Conservation (phyloP, 441 rosid species). For the Gossypium lobatum region DNA sequence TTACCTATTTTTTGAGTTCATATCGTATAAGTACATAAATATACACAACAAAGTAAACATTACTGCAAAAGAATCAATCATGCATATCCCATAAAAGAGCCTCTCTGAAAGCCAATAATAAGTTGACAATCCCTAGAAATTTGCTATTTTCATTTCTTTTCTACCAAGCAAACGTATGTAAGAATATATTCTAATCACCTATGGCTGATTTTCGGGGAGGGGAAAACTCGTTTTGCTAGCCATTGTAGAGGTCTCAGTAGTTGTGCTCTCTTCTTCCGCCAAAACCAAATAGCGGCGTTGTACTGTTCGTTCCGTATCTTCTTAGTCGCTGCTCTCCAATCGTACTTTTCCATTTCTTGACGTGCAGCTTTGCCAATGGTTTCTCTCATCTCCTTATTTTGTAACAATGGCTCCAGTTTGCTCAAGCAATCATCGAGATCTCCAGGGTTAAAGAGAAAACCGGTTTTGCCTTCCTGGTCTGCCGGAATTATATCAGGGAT, state of each 20-base stretch:
- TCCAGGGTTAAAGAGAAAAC: conserved; percentile 71
- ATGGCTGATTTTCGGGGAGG: conserved; percentile 47
- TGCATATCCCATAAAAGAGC: conserved; percentile 1
- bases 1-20: too few species aligned
- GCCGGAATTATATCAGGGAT: conserved; percentile 88
- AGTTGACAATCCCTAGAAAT: background rate
- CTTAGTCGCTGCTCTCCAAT: conserved; percentile 93
- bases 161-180: background rate
- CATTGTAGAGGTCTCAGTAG: conserved; percentile 70
- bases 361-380: conserved; percentile 84
- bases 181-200: conserved; percentile 20
- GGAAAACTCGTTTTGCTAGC: conserved; percentile 62
- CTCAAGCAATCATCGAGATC: conserved; percentile 80
- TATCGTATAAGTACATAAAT: background rate
- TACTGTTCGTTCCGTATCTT: conserved; percentile 87
- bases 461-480: conserved; percentile 84
- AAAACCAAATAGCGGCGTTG: conserved; percentile 95
- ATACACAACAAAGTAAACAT: background rate
- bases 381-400: conserved; percentile 55
- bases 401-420: conserved; percentile 55
- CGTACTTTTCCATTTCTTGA: conserved; percentile 78
- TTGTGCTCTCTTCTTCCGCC: conserved; percentile 79
- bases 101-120: background rate
- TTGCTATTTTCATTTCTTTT: background rate
- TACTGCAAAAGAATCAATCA: conserved; percentile 12